Conservation (phyloP, 2,329 filamentous ascomycete genomes). For the Fusarium tricinctum region DNA sequence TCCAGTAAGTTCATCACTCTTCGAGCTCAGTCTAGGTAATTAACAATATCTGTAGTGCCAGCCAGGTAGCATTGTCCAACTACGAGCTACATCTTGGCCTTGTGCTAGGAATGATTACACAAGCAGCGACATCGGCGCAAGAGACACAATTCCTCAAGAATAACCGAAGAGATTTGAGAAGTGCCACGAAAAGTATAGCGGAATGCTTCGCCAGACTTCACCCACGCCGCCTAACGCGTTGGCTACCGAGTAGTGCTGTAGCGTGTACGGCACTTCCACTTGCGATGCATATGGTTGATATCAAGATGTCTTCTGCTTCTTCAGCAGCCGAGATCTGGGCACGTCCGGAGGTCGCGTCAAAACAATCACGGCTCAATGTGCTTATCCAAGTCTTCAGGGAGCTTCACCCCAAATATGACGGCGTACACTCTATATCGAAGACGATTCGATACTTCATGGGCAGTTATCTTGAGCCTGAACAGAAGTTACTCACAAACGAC, state of each 20-base stretch:
- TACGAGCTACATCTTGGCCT: constrained; percentile 41
- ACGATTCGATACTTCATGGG: constrained; percentile 43
- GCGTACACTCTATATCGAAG: constrained; percentile 42
- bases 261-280: constrained; percentile 41
- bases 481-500: not conserved
- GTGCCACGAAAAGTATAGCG: constrained; percentile 33
- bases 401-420: constrained; percentile 39
- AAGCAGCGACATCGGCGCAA: not conserved
- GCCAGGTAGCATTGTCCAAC: constrained; percentile 36
- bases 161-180: constrained; percentile 33
- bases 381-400: constrained; percentile 41
- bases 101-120: constrained; percentile 22
- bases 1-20: constrained; percentile 16
- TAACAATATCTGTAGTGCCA: constrained; percentile 16
- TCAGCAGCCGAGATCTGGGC: constrained; percentile 32
- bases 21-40: accelerated
- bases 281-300: constrained; percentile 40
- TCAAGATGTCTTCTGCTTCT: constrained; percentile 34
- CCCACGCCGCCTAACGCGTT: constrained; percentile 22
- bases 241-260: constrained; percentile 43
- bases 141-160: constrained; percentile 33
- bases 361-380: constrained; percentile 39
- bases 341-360: constrained; percentile 20
- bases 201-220: constrained; percentile 34
- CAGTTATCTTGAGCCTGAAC: constrained; percentile 8